Conservation (phyloP, 2,329 filamentous ascomycete species). For the Aspergillus floridensis region DNA sequence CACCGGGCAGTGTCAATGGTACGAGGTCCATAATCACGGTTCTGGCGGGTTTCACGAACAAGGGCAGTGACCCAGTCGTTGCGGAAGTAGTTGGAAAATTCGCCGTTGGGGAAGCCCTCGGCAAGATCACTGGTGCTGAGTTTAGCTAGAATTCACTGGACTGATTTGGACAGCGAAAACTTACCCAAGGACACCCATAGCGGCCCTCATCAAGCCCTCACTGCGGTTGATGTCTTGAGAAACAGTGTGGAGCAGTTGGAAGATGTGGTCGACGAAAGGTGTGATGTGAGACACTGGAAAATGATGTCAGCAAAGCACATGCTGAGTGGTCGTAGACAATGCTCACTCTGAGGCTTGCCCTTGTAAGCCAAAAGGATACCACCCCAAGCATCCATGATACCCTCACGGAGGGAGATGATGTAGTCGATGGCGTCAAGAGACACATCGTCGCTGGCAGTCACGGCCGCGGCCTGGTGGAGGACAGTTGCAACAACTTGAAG, state of each 20-base stretch:
- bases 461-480: slow-evolving; percentile 83
- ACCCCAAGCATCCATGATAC: slow-evolving; percentile 99
- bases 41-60: slow-evolving; percentile 87
- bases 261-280: slow-evolving; percentile 80
- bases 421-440: slow-evolving; percentile 97
- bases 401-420: slow-evolving; percentile 88
- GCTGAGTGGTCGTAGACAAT: not conserved
- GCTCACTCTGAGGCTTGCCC: slow-evolving; percentile 50
- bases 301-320: slow-evolving; percentile 9
- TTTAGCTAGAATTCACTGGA: slow-evolving; percentile 35
- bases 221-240: slow-evolving; percentile 82
- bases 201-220: slow-evolving; percentile 85
- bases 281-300: slow-evolving; percentile 64
- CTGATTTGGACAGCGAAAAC: slow-evolving; percentile 31
- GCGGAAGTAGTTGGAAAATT: slow-evolving; percentile 80
- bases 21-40: slow-evolving; percentile 78
- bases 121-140: slow-evolving; percentile 72
- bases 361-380: slow-evolving; percentile 96
- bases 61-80: slow-evolving; percentile 85
- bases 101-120: slow-evolving; percentile 87
- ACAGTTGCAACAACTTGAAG: slow-evolving; percentile 89
- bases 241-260: slow-evolving; percentile 78
- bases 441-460: slow-evolving; percentile 74
- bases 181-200: slow-evolving; percentile 96
- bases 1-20: slow-evolving; percentile 95